A percentile compares a stretch with the other conserved stretches of the same genome.
These are phyloP conservation scores for Aureobasidium lini DNA, from an alignment of 2,329 filamentous ascomycete species.

Conservation along the genomic window DNA sequence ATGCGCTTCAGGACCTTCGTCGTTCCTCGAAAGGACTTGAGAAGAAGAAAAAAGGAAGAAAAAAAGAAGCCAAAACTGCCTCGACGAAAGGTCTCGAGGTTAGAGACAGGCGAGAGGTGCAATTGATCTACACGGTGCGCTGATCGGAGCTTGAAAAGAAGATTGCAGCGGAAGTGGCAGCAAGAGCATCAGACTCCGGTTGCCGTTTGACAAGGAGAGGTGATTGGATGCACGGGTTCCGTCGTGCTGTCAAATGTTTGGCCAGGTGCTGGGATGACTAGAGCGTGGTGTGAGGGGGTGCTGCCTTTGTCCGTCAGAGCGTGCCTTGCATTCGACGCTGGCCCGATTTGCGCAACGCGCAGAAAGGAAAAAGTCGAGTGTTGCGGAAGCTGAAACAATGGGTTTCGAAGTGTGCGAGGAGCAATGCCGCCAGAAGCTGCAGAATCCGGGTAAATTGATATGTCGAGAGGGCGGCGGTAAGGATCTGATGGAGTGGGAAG, in stretches of 20 bases:
- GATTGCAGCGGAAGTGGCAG: conserved; percentile 10
- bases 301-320: conserved; percentile 15
- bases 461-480: neutral
- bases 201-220: conserved; percentile 8
- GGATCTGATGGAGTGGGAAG: neutral
- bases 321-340: conserved; percentile 18
- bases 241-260: conserved; percentile 14
- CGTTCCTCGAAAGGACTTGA: neutral
- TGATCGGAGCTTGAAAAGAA: conserved; percentile 11
- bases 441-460: neutral
- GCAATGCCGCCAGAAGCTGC: neutral
- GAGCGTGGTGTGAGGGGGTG: conserved; percentile 15
- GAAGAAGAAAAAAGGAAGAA: neutral
- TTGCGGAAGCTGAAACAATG: conserved; percentile 8
- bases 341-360: conserved; percentile 12
- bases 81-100: conserved; percentile 3
- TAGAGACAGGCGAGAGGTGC: neutral
- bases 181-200: conserved; percentile 11
- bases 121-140: conserved; percentile 10
- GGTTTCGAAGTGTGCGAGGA: conserved; percentile 1
- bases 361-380: conserved; percentile 2
- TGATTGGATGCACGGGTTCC: conserved; percentile 9
- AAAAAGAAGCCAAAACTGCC: neutral
- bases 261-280: conserved; percentile 13
- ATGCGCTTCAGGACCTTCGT: neutral